Evolutionary conservation across 495 filamentous ascomycete species (phyloP).

Genomic region (Peziza echinospora): DNA sequence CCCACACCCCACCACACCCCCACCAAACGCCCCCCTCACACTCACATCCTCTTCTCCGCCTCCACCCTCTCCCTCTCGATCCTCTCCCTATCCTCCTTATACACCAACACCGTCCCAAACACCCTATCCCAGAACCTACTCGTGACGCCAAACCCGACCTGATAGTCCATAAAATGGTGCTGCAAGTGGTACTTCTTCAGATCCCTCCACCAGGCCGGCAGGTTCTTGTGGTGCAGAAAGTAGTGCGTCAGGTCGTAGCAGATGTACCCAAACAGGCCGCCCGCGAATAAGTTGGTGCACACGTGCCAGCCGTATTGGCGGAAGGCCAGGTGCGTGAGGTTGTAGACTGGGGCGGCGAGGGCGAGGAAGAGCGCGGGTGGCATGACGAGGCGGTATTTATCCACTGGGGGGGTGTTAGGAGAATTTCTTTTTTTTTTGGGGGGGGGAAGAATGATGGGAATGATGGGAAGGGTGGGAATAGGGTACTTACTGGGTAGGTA

Average conservation of each 20-base stretch:
- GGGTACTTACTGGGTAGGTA: slow-evolving; percentile 42
- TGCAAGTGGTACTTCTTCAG: slow-evolving; percentile 94
- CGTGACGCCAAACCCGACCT: slow-evolving; percentile 98
- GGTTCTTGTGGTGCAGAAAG: slow-evolving; percentile 92
- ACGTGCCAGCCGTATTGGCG: slow-evolving; percentile 69
- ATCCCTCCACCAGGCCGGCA: slow-evolving; percentile 65
- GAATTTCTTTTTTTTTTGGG: no score
- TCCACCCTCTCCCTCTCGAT: background rate
- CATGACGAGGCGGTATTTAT: slow-evolving; percentile 92
- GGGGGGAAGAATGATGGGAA: slow-evolving; percentile 91
- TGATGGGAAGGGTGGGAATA: slow-evolving; percentile 65
- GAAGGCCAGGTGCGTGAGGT: slow-evolving; percentile 67
- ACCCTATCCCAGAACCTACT: slow-evolving; percentile 88
- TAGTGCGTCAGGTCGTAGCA: slow-evolving; percentile 97
- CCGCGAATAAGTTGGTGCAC: slow-evolving; percentile 56
- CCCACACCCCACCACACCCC: no score
- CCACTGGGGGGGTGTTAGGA: slow-evolving; percentile 95
- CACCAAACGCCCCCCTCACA: no score
- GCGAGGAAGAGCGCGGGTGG: slow-evolving; percentile 71
- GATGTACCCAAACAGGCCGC: slow-evolving; percentile 86
- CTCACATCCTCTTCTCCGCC: background rate
- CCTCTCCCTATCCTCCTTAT: background rate
- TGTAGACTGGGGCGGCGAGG: slow-evolving; percentile 81
- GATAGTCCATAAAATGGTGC: slow-evolving; percentile 91
- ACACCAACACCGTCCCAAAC: slow-evolving; percentile 66